Evolutionary conservation across 2,329 filamentous ascomycete genomes (phyloP).

Genomic region (Fusarium oxysporum): DNA sequence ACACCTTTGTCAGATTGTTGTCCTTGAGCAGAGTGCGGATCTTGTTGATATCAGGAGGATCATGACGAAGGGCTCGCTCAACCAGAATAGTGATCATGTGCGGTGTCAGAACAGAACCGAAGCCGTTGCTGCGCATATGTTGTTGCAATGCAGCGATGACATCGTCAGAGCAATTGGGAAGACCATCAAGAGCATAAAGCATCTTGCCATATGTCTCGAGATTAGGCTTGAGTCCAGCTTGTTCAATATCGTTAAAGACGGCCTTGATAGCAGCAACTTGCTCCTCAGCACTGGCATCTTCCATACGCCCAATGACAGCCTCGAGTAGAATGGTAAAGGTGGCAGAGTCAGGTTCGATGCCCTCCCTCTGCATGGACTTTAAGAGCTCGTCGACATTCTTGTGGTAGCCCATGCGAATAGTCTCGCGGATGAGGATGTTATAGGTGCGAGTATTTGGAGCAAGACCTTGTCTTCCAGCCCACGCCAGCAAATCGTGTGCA

Average conservation of each 20-base stretch:
- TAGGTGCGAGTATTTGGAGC: conserved; percentile 70
- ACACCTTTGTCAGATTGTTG: conserved; percentile 55
- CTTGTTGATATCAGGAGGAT: conserved; percentile 68
- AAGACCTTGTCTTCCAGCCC: conserved; percentile 67
- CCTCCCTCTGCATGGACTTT: conserved; percentile 66
- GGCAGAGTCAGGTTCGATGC: conserved; percentile 69
- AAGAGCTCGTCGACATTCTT: conserved; percentile 66
- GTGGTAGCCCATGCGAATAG: conserved; percentile 62
- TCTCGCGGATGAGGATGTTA: conserved; percentile 75
- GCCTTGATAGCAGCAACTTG: conserved; percentile 64
- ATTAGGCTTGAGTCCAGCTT: conserved; percentile 68
- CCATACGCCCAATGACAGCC: conserved; percentile 60
- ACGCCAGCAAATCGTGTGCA: conserved; percentile 67
- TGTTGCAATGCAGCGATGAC: conserved; percentile 71
- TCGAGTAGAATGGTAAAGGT: conserved; percentile 82
- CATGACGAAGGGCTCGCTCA: conserved; percentile 71
- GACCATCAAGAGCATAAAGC: conserved; percentile 63
- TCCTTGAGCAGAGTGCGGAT: conserved; percentile 72
- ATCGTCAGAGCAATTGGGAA: conserved; percentile 53
- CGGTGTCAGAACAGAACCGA: conserved; percentile 66
- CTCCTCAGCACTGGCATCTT: conserved; percentile 55
- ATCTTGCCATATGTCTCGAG: conserved; percentile 75
- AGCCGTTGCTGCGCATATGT: conserved; percentile 67
- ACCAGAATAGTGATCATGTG: conserved; percentile 82
- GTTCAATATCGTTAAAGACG: conserved; percentile 69